Conservation (phyloP, 1,284 basidiomycete species). For the Entoloma clypeatum region DNA sequence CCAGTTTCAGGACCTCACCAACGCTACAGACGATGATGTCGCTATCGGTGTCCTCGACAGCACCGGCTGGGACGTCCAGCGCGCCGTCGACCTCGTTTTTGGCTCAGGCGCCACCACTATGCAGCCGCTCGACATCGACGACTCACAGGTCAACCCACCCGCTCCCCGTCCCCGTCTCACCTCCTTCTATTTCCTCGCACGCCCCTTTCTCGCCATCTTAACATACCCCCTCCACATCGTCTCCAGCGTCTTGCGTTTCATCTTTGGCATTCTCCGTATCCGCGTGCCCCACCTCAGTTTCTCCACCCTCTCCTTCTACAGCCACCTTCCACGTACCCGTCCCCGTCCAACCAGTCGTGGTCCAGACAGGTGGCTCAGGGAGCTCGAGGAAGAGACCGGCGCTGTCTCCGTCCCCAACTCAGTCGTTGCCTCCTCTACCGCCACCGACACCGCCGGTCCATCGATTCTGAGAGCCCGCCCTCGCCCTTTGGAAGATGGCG, state of each 20-base stretch:
- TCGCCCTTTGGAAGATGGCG: constrained; percentile 30
- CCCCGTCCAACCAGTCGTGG: constrained; percentile 37
- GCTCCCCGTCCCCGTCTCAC: constrained; percentile 20
- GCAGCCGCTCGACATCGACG: constrained; percentile 51
- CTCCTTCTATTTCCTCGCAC: constrained; percentile 19
- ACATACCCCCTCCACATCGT: constrained; percentile 47
- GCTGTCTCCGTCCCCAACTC: constrained; percentile 51
- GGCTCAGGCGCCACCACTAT: constrained; percentile 32
- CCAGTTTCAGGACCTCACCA: constrained; percentile 55
- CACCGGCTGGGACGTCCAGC: constrained; percentile 68
- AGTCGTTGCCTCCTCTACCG: constrained; percentile 28
- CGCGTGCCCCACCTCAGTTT: constrained; percentile 47
- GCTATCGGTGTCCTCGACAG: constrained; percentile 55
- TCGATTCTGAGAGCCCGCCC: constrained; percentile 34
- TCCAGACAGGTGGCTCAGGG: constrained; percentile 69
- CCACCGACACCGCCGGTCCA: constrained; percentile 39
- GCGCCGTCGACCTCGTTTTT: constrained; percentile 61
- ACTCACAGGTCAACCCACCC: constrained; percentile 38
- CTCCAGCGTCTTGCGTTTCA: constrained; percentile 48
- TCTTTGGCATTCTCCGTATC: constrained; percentile 50
- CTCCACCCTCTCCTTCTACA: constrained; percentile 40
- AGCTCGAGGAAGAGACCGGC: constrained; percentile 78
- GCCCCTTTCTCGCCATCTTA: constrained; percentile 36
- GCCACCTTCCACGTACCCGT: constrained; percentile 31
- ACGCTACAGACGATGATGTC: constrained; percentile 53